phyloP scores from a whole-genome alignment of 2,329 filamentous ascomycete species.

The Phaeosphaeria sp. region DNA sequence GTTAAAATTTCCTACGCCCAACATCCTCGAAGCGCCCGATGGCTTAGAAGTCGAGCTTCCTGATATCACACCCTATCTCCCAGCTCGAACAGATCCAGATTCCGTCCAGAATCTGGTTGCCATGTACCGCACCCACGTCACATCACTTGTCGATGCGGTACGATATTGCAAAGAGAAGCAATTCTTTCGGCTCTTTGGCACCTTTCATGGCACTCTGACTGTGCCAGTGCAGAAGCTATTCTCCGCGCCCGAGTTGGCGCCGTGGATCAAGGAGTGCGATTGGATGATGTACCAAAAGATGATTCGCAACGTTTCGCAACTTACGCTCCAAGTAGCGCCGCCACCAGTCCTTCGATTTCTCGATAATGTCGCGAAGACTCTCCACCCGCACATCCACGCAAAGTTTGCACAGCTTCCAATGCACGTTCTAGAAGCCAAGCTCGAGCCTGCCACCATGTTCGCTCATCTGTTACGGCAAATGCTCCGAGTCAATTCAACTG shows the following conservation, averaged over 20 bases:
- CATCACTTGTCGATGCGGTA: conserved; percentile 92
- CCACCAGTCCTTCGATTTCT: conserved; percentile 86
- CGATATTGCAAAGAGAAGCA: conserved; percentile 96
- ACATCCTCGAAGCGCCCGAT: conserved; percentile 64
- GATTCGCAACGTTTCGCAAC: conserved; percentile 87
- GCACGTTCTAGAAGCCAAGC: conserved; percentile 86
- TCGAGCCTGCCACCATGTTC: conserved; percentile 88
- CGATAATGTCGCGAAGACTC: conserved; percentile 80
- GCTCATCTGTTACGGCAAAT: conserved; percentile 84
- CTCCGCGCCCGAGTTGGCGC: conserved; percentile 77
- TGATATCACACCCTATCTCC: conserved; percentile 82
- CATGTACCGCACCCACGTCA: conserved; percentile 92
- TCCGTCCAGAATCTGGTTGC: conserved; percentile 85
- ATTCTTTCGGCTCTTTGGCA: conserved; percentile 92
- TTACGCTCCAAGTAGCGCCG: conserved; percentile 90
- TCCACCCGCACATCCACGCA: conserved; percentile 81
- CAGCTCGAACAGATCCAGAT: conserved; percentile 81
- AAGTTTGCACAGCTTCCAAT: conserved; percentile 84
- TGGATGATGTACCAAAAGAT: conserved; percentile 96
- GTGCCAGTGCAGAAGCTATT: conserved; percentile 96
- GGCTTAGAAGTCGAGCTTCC: conserved; percentile 80
- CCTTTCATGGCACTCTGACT: conserved; percentile 94
- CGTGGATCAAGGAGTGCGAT: conserved; percentile 96
- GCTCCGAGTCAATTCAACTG: conserved; percentile 88
- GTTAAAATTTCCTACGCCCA: conserved; percentile 67